Evolutionary conservation across 108 stramenopile genomes (phyloP).

Genomic region (Skeletonema marinoi): DNA sequence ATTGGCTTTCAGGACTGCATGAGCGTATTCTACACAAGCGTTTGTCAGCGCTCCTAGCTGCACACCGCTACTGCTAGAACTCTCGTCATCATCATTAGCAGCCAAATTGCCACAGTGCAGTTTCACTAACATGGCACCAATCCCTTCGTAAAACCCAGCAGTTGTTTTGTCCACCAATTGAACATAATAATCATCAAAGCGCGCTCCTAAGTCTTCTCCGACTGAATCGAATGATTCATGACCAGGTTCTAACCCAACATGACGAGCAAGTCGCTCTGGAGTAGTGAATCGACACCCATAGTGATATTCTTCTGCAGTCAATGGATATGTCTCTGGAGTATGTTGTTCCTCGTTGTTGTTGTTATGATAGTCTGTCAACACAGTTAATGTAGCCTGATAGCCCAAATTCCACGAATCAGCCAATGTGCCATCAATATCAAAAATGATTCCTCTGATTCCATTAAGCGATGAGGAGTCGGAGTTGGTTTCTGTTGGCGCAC

Average conservation of each 20-base stretch:
- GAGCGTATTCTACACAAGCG: constrained; percentile 83
- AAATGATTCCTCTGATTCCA: constrained; percentile 62
- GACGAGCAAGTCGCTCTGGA: constrained; percentile 80
- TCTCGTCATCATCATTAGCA: background rate
- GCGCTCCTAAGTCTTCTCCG: constrained; percentile 54
- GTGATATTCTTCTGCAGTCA: constrained; percentile 72
- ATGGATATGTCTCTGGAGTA: constrained; percentile 37
- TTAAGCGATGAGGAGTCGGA: background rate
- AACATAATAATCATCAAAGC: constrained; percentile 85
- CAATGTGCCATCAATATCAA: constrained; percentile 87
- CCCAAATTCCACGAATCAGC: constrained; percentile 87
- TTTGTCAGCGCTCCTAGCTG: constrained; percentile 81
- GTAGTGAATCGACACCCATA: constrained; percentile 71
- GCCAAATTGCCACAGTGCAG: constrained; percentile 23
- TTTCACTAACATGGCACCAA: constrained; percentile 50
- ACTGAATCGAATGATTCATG: constrained; percentile 57
- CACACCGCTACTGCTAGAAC: constrained; percentile 12
- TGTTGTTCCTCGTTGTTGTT: constrained; percentile 8
- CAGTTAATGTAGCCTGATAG: constrained; percentile 75
- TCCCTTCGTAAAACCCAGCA: constrained; percentile 77
- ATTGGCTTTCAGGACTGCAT: constrained; percentile 81
- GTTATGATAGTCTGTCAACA: constrained; percentile 66
- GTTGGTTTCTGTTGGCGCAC: background rate
- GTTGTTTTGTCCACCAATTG: constrained; percentile 69
- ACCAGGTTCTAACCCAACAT: constrained; percentile 75